A percentile compares a stretch with the other conserved stretches of the same genome.
Conservation (phyloP, 2,329 filamentous ascomycete species). For the Aspergillus oerlinghausenensis region DNA sequence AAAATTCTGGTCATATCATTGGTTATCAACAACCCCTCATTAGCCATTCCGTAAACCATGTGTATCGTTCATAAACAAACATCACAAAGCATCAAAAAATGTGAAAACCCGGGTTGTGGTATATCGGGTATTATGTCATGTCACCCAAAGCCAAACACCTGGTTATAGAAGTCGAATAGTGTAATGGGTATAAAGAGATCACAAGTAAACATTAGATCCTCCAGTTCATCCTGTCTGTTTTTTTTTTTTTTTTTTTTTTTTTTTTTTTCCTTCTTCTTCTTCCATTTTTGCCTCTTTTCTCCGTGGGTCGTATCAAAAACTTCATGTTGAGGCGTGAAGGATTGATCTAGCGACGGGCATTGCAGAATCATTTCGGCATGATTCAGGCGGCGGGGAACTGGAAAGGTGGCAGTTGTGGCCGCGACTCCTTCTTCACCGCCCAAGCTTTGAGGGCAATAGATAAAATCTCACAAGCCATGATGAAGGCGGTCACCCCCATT, state of each 20-base stretch:
- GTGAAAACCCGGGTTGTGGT: constrained; percentile 5
- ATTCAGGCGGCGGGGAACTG: constrained; percentile 22
- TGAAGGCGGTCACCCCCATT: constrained; percentile 73
- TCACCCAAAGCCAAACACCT: constrained; percentile 7
- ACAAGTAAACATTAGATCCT: constrained; percentile 5
- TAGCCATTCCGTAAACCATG: constrained; percentile 7
- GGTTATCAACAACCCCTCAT: constrained; percentile 12
- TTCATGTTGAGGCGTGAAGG: neutral
- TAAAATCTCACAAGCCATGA: constrained; percentile 81
- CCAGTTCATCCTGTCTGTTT: neutral
- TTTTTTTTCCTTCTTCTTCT: neutral
- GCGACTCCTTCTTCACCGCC: constrained; percentile 54
- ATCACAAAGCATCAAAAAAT: constrained; percentile 5
- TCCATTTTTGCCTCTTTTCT: neutral
- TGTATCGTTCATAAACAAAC: constrained; percentile 17
- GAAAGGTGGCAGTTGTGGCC: constrained; percentile 25
- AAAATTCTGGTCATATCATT: neutral
- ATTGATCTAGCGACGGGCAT: neutral
- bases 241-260: neutral
- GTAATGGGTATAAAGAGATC: constrained; percentile 22
- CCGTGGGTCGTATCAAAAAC: neutral
- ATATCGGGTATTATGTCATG: constrained; percentile 10
- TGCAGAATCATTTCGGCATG: neutral
- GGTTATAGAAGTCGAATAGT: constrained; percentile 13
- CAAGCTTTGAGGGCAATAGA: constrained; percentile 82